Evolutionary conservation across 2,329 filamentous ascomycete genomes (phyloP).

Genomic region (Sclerotinia borealis): DNA sequence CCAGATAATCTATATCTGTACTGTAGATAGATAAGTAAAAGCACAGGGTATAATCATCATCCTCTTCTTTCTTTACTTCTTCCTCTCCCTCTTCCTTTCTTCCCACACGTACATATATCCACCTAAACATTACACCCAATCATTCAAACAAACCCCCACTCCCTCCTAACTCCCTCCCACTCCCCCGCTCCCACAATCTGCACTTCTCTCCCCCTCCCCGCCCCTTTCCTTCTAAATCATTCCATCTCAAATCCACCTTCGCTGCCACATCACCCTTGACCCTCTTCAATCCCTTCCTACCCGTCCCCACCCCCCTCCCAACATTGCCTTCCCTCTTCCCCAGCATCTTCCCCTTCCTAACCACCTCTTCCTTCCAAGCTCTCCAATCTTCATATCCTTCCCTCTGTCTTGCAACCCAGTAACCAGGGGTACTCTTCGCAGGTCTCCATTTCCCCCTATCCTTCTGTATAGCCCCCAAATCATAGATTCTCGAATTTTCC

Average conservation of each 20-base stretch:
- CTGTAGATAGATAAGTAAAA: background rate
- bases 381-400: constrained; percentile 61
- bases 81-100: background rate
- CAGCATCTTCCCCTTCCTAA: constrained; percentile 46
- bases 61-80: background rate
- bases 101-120: too few relatives aligned
- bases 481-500: constrained; percentile 47
- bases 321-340: constrained; percentile 24
- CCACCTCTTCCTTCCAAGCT: constrained; percentile 49
- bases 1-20: background rate
- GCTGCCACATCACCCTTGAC: constrained; percentile 22
- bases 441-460: constrained; percentile 63
- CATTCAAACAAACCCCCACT: constrained; percentile 30
- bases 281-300: constrained; percentile 15
- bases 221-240: constrained; percentile 24
- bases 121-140: background rate
- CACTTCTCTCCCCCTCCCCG: constrained; percentile 23
- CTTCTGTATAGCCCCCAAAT: constrained; percentile 50
- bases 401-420: constrained; percentile 57
- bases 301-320: constrained; percentile 16
- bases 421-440: constrained; percentile 56
- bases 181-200: constrained; percentile 30
- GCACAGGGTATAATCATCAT: constrained; percentile 1
- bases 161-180: constrained; percentile 29
- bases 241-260: constrained; percentile 26